These are phyloP conservation scores for Penicillium paradoxum DNA, from an alignment of 495 filamentous ascomycete genomes.

Conservation along the genomic window DNA sequence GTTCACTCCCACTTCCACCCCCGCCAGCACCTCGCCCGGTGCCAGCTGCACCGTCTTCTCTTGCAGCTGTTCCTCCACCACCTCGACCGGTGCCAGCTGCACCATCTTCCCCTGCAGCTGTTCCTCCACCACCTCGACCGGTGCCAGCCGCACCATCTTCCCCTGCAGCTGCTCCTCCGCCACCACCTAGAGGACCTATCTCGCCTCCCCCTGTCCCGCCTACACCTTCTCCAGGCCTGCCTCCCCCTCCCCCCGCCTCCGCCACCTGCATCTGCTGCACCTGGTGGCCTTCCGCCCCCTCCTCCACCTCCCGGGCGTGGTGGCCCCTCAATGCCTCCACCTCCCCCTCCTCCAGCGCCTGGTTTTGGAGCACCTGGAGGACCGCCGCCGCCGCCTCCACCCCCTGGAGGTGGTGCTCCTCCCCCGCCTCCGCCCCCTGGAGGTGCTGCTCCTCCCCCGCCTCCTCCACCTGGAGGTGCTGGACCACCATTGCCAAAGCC, in stretches of 20 bases:
- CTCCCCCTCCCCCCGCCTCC: conserved; percentile 24
- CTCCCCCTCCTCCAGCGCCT: conserved; percentile 28
- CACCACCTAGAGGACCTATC: conserved; percentile 21
- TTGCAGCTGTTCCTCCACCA: conserved; percentile 38
- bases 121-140: conserved; percentile 48
- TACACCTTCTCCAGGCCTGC: conserved; percentile 12
- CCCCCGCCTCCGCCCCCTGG: conserved; percentile 25
- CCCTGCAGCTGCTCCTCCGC: conserved; percentile 27
- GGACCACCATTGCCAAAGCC: conserved; percentile 52
- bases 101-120: conserved; percentile 23
- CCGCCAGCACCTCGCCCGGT: conserved; percentile 49
- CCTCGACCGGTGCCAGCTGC: conserved; percentile 42
- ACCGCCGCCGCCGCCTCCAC: conserved; percentile 46
- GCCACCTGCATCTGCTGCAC: conserved; percentile 24
- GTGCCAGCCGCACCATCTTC: conserved; percentile 30
- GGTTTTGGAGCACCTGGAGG: conserved; percentile 41
- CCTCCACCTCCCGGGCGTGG: conserved; percentile 26
- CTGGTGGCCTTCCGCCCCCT: conserved; percentile 22
- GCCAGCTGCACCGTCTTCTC: conserved; percentile 27
- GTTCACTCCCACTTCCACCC: conserved; percentile 49
- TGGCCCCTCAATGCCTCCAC: conserved; percentile 47
- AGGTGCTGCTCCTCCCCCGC: conserved; percentile 60
- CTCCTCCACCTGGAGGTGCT: conserved; percentile 60
- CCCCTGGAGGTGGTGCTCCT: conserved; percentile 26
- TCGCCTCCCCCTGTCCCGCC: conserved; percentile 28